Percentiles rank a stretch among this genome's conserved stretches.
phyloP scores from a whole-genome alignment of 148 eudicot species.

The Rhododendron ferrugineum region DNA sequence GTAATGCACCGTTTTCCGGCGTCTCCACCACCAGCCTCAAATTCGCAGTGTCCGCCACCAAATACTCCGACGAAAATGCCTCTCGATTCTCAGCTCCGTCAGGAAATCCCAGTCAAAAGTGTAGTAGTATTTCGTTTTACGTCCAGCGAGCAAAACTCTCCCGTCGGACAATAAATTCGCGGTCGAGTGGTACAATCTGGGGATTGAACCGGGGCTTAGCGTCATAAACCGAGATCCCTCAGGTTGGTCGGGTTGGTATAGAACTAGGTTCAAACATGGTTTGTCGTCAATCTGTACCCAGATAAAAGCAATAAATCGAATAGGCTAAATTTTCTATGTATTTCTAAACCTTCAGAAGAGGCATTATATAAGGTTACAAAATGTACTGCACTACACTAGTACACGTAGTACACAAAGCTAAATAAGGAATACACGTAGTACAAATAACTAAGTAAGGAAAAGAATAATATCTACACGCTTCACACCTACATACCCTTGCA shows the following conservation, averaged over 20 bases:
- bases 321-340: too few relatives aligned
- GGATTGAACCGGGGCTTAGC: slow-evolving; percentile 52
- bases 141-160: slow-evolving; percentile 64
- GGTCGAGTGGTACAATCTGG: slow-evolving; percentile 87
- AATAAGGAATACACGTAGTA: too few relatives aligned
- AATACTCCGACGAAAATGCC: slow-evolving; percentile 77
- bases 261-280: slow-evolving; percentile 67
- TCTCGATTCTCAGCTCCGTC: slow-evolving; percentile 70
- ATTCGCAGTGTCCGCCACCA: slow-evolving; percentile 47
- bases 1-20: slow-evolving; percentile 38
- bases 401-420: too few relatives aligned
- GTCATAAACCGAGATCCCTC: slow-evolving; percentile 79
- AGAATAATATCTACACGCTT: too few relatives aligned
- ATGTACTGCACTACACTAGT: too few relatives aligned
- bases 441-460: too few relatives aligned
- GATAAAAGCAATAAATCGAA: too few relatives aligned
- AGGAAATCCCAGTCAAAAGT: slow-evolving; percentile 47
- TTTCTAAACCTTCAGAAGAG: too few relatives aligned
- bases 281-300: slow-evolving; percentile 64
- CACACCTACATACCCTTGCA: too few relatives aligned
- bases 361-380: too few relatives aligned
- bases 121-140: slow-evolving; percentile 81
- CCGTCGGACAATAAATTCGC: slow-evolving; percentile 89
- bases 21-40: slow-evolving; percentile 35
- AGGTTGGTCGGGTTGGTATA: slow-evolving; percentile 66